Conservation (phyloP, 1,139 yeast genomes). For the Sugiyamaella pinicola region DNA sequence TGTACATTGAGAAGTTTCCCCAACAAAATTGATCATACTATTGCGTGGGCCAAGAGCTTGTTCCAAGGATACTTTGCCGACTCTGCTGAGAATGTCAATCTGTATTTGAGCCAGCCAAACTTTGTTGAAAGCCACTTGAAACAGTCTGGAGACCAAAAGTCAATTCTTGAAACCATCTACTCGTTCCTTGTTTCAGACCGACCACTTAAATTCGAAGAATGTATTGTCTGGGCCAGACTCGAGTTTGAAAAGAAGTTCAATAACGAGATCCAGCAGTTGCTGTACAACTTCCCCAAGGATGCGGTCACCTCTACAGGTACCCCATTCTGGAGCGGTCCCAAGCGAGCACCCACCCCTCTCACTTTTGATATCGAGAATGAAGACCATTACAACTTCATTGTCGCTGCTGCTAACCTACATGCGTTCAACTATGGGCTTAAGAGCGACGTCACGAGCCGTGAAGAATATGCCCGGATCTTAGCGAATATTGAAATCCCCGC, state of each 20-base stretch:
- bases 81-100: conserved; percentile 88
- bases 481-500: conserved; percentile 59
- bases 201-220: conserved; percentile 89
- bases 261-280: conserved; percentile 83
- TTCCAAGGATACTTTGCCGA: conserved; percentile 94
- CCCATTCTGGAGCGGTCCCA: conserved; percentile 98
- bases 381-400: conserved; percentile 79
- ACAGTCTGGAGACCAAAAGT: conserved; percentile 89
- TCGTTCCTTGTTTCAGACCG: conserved; percentile 69
- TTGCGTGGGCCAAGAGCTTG: conserved; percentile 97
- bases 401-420: conserved; percentile 87
- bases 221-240: conserved; percentile 91
- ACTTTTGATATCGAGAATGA: conserved; percentile 71
- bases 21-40: conserved; percentile 95
- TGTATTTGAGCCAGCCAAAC: conserved; percentile 88
- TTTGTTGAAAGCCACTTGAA: conserved; percentile 88
- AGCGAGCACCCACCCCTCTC: conserved; percentile 90
- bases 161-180: conserved; percentile 76
- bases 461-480: conserved; percentile 52
- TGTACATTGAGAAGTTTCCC: conserved; percentile 98
- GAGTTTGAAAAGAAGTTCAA: conserved; percentile 84
- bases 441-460: conserved; percentile 30
- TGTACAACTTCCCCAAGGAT: conserved; percentile 92
- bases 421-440: conserved; percentile 86
- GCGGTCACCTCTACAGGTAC: conserved; percentile 89